Percentiles rank a stretch among this genome's conserved stretches.
Evolutionary conservation across 2,329 filamentous ascomycete genomes (phyloP).

Genomic region (Periconia macrospinosa): DNA sequence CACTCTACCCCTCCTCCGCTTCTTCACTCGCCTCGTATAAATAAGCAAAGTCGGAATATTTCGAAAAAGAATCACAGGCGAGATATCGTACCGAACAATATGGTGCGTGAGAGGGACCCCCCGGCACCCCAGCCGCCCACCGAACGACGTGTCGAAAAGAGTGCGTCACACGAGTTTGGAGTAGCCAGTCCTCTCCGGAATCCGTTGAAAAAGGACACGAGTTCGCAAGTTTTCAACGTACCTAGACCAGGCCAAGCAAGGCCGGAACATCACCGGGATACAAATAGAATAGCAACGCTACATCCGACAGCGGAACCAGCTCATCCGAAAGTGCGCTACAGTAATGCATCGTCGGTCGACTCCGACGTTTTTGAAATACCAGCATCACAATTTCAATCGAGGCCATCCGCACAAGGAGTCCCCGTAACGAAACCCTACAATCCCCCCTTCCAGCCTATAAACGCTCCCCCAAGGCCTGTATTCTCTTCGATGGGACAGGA

Average conservation of each 20-base stretch:
- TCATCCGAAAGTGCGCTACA: slow-evolving; percentile 22
- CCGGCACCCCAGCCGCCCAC: slow-evolving; percentile 40
- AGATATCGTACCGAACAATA: slow-evolving; percentile 27
- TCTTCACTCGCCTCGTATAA: background rate
- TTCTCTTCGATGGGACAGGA: slow-evolving; percentile 55
- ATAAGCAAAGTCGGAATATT: slow-evolving; percentile 4
- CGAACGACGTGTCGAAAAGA: slow-evolving; percentile 15
- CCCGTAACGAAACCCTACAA: slow-evolving; percentile 55
- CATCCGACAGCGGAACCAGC: slow-evolving; percentile 15
- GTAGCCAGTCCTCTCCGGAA: slow-evolving; percentile 60
- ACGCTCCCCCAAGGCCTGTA: slow-evolving; percentile 54
- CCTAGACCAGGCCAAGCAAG: slow-evolving; percentile 53
- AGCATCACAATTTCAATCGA: slow-evolving; percentile 35
- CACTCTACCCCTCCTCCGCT: slow-evolving; percentile 10
- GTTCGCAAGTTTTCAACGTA: slow-evolving; percentile 54
- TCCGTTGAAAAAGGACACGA: slow-evolving; percentile 43
- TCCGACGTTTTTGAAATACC: slow-evolving; percentile 41
- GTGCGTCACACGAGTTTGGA: slow-evolving; percentile 54
- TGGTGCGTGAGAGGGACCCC: slow-evolving; percentile 57
- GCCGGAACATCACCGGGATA: slow-evolving; percentile 53
- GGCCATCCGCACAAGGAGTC: slow-evolving; percentile 38
- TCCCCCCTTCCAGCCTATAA: slow-evolving; percentile 45
- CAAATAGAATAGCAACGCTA: slow-evolving; percentile 26
- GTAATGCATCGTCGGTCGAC: slow-evolving; percentile 28
- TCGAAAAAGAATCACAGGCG: background rate